phyloP scores from a whole-genome alignment of 768 basidiomycete species.

The Candolleomyces eurysporus region DNA sequence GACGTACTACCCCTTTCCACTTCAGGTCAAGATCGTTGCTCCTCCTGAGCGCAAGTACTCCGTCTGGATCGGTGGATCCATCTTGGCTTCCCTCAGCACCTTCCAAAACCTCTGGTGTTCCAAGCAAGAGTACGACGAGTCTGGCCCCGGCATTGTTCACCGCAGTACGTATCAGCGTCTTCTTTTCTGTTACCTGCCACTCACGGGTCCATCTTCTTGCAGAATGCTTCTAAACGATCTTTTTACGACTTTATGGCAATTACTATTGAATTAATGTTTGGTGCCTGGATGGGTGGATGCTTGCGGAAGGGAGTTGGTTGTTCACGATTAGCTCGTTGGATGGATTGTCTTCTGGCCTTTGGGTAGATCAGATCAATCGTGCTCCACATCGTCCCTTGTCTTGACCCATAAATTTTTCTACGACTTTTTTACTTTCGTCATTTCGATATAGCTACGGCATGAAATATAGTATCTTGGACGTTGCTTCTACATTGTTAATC shows the following conservation, averaged over 20 bases:
- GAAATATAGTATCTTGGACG: not conserved
- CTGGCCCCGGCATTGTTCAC: conserved; percentile 75
- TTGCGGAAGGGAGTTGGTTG: not conserved
- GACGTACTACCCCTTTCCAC: conserved; percentile 6
- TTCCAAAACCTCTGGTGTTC: conserved; percentile 98
- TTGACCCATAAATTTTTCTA: not conserved
- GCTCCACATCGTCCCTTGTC: not conserved
- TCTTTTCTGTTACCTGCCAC: not conserved
- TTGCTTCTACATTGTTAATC: not conserved
- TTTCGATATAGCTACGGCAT: not conserved
- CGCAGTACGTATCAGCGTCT: conserved; percentile 52
- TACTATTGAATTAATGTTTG: conserved; percentile 2
- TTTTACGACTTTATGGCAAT: conserved; percentile 4
- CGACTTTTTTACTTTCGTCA: not conserved
- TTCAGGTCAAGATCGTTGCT: conserved; percentile 84
- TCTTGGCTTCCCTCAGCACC: conserved; percentile 84
- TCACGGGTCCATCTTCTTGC: conserved; percentile 3
- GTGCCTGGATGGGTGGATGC: not conserved
- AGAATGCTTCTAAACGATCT: conserved; percentile 33
- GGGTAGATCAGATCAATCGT: not conserved
- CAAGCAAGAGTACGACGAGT: conserved; percentile 91
- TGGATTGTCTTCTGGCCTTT: not conserved
- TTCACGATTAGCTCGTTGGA: not conserved
- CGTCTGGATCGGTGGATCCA: conserved; percentile 91
- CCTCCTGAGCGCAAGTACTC: conserved; percentile 95